phyloP scores from a whole-genome alignment of 768 basidiomycete species.

The Pulveroboletus sp. region DNA sequence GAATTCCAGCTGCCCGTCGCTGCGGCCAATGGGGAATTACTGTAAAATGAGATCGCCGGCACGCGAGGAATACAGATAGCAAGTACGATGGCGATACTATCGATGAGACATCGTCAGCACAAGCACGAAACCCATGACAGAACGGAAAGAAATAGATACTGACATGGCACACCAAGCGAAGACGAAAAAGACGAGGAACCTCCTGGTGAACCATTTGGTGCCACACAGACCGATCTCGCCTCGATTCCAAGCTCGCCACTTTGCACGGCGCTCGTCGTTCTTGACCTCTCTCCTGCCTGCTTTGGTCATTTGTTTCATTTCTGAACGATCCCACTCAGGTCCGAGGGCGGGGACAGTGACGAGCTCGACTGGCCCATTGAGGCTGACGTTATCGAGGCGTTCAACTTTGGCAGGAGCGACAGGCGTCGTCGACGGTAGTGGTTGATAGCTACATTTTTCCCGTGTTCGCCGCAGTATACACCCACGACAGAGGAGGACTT shows the following conservation, averaged over 20 bases:
- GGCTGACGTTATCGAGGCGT: conserved; percentile 30
- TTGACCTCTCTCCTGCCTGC: conserved; percentile 62
- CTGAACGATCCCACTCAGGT: conserved; percentile 81
- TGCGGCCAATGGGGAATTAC: conserved; percentile 49
- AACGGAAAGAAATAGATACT: conserved; percentile 24
- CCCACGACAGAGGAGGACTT: conserved; percentile 20
- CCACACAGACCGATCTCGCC: conserved; percentile 81
- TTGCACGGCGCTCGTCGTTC: conserved; percentile 46
- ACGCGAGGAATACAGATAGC: conserved; percentile 83
- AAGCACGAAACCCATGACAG: not conserved
- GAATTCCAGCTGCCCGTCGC: conserved; percentile 57
- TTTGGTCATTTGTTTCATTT: conserved; percentile 75
- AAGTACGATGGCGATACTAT: conserved; percentile 63
- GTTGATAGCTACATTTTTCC: conserved; percentile 40
- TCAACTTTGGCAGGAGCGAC: conserved; percentile 33
- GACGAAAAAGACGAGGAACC: conserved; percentile 62
- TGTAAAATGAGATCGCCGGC: conserved; percentile 64
- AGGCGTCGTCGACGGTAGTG: conserved; percentile 32
- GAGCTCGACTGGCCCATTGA: conserved; percentile 65
- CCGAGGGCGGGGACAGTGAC: conserved; percentile 91
- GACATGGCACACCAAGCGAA: conserved; percentile 58
- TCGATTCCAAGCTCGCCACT: conserved; percentile 75
- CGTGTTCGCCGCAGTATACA: conserved; percentile 7
- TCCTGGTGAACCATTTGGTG: conserved; percentile 64
- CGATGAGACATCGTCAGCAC: not conserved